Evolutionary conservation across 257 asterid genomes (phyloP).

Genomic region (Verbascum thapsus): DNA sequence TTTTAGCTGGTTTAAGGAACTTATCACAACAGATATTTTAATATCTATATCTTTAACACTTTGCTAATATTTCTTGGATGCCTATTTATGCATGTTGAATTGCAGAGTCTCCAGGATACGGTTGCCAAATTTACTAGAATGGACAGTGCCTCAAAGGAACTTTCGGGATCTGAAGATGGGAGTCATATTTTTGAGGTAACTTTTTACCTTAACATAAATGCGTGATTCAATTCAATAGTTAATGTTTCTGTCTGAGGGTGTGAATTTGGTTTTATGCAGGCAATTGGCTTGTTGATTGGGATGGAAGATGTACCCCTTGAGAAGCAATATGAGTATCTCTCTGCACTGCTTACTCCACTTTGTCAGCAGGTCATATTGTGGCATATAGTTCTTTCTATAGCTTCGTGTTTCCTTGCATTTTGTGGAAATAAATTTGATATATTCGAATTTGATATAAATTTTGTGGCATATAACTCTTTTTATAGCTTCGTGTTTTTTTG

Average conservation of each 20-base stretch:
- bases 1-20: no score
- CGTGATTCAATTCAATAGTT: conserved; percentile 17
- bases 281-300: conserved; percentile 93
- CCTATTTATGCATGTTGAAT: conserved; percentile 24
- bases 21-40: conserved; percentile 15
- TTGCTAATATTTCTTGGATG: conserved; percentile 22
- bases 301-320: conserved; percentile 92
- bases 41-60: conserved; percentile 1
- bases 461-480: no score
- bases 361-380: conserved; percentile 78
- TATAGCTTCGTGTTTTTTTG: no score
- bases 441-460: no score
- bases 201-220: conserved; percentile 2
- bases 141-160: conserved; percentile 50
- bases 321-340: conserved; percentile 82
- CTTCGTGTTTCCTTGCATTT: conserved; percentile 2
- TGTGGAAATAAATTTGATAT: conserved; percentile 11
- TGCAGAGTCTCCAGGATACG: conserved; percentile 80
- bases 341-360: conserved; percentile 87
- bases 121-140: conserved; percentile 72
- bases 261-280: conserved; percentile 46
- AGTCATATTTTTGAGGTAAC: conserved; percentile 93
- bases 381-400: conserved; percentile 8
- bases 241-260: conserved; percentile 18
- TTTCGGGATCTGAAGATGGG: conserved; percentile 79